Base-by-base conservation (phyloP, 2,329 filamentous ascomycete genomes). In the Alternaria ventricosa region DNA sequence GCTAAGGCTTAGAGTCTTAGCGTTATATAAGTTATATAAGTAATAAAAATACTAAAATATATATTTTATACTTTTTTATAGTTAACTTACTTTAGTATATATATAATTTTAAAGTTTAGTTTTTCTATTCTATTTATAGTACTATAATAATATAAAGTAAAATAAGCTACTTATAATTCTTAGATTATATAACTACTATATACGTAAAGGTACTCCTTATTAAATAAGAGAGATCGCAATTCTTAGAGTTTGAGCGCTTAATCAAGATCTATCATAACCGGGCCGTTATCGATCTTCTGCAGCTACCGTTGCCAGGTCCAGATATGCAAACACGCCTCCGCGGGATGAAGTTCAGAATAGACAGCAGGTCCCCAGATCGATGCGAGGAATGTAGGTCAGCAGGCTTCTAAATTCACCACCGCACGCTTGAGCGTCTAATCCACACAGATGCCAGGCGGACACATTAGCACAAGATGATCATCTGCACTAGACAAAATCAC, bases 381-480 rank as follows among this genome's bases (percentile, higher is more conserved):
- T 6, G 7, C 15, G 30, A 36, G 1, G 30, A n/a, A 8, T 15
- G 4, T 9, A 6, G 7, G 2, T n/a, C 13, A 36, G 3, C 30
- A 36, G 30, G 6, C 30, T 36, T n/a, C 30, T 36, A 36, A 13
- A 36, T n/a, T 2, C 0, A 15, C 13, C 6, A 15, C 3, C 0
- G 4, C 6, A 36, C 1, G 30, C 30, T 2, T 36, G 13, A 2
- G 13, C 2, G 13, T 8, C 1, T 8, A n/a, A 4, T 36, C 13
- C 6, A 36, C 13, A 36, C 4, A 1, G 7, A 36, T 36, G 30
- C 2, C 13, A 5, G 6, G 30, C 7, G 6, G 13, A 36, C 13
- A 36, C 30, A 36, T 36, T 1, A 0, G 0, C 30, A 8, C 30
- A 8, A 0, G 6, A 33, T 4, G 0, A 33, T 36, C 0, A 15